phyloP scores from a whole-genome alignment of 768 basidiomycete species.

The Suillus discolor region DNA sequence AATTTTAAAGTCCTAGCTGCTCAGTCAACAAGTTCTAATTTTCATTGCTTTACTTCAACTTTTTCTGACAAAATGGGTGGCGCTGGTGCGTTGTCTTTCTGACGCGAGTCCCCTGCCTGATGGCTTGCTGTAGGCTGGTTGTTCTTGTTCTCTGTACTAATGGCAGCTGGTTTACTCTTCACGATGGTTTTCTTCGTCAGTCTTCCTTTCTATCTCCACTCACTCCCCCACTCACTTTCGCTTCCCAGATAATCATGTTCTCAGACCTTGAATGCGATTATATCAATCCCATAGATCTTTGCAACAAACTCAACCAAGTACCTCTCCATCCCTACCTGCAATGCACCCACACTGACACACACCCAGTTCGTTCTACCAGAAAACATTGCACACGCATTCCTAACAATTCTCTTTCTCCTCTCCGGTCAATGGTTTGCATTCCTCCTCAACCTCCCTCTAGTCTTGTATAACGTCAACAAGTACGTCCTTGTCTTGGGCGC shows the following conservation, averaged over 20 bases:
- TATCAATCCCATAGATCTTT: conserved; percentile 99
- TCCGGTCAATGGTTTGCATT: conserved; percentile 96
- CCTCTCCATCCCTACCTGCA: conserved; percentile 19
- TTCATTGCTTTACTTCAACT: neutral
- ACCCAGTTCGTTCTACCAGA: conserved; percentile 94
- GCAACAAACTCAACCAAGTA: conserved; percentile 98
- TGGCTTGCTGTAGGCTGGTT: conserved; percentile 72
- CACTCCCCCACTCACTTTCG: neutral
- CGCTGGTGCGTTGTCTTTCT: conserved; percentile 37
- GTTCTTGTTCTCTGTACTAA: conserved; percentile 94
- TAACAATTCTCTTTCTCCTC: conserved; percentile 88
- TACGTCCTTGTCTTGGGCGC: conserved; percentile 39
- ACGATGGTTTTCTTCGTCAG: conserved; percentile 99
- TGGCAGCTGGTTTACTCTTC: conserved; percentile 93
- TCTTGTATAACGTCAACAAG: conserved; percentile 95
- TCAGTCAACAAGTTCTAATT: conserved; percentile 5
- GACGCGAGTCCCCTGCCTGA: neutral
- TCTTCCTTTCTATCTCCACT: conserved; percentile 21
- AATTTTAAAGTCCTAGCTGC: neutral
- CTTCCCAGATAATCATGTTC: conserved; percentile 97
- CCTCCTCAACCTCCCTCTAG: conserved; percentile 84
- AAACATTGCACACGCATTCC: conserved; percentile 92
- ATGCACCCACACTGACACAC: neutral
- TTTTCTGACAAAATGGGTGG: conserved; percentile 38
- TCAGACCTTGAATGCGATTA: conserved; percentile 99